Conservation (phyloP, 176 grass and related monocot species). For the Coix lacrymajobi region DNA sequence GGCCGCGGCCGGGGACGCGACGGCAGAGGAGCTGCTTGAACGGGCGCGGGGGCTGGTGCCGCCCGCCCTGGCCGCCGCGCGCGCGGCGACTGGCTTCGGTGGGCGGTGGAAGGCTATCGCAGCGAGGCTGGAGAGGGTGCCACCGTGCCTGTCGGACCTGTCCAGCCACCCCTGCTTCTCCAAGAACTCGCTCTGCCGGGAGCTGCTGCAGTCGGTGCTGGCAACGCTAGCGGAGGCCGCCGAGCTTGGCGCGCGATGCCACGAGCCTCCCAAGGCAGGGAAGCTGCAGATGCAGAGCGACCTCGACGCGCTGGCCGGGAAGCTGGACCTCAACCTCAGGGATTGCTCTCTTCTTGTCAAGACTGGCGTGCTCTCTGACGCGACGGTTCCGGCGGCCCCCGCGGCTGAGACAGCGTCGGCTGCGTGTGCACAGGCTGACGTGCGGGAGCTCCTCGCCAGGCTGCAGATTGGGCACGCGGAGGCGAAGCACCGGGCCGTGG, state of each 20-base stretch:
- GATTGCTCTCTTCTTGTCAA: conserved; percentile 89
- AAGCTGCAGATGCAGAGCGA: conserved; percentile 97
- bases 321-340: conserved; percentile 84
- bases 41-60: conserved; percentile 47
- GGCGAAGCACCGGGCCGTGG: conserved; percentile 75
- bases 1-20: conserved; percentile 27
- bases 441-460: conserved; percentile 77
- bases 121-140: conserved; percentile 63
- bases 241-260: conserved; percentile 48
- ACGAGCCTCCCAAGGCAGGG: conserved; percentile 29
- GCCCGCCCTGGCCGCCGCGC: conserved; percentile 34
- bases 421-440: conserved; percentile 34
- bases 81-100: conserved; percentile 41
- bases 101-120: conserved; percentile 70
- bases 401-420: neutral
- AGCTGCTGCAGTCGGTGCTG: conserved; percentile 72
- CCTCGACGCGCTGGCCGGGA: conserved; percentile 77
- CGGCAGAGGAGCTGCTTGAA: conserved; percentile 48
- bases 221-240: conserved; percentile 55
- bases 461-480: conserved; percentile 92
- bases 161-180: conserved; percentile 89
- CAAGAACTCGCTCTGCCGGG: conserved; percentile 77
- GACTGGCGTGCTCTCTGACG: conserved; percentile 77
- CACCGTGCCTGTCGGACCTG: conserved; percentile 76
- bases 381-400: conserved; percentile 26